These are phyloP conservation scores for Debaryomyces udenii DNA, from an alignment of 1,139 yeast genomes.

Conservation along the genomic window DNA sequence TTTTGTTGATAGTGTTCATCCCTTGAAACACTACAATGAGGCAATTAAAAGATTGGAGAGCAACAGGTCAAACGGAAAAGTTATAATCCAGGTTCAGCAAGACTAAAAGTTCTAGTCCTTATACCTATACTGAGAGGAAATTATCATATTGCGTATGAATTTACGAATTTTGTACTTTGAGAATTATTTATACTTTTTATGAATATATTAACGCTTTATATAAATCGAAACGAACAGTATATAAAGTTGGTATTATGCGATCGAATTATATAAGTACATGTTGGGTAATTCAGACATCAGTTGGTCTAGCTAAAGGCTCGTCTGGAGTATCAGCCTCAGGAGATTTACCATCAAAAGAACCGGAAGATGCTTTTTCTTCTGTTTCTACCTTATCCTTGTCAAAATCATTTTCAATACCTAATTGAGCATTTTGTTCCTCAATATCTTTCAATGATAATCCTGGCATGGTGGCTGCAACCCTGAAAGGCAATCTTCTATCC, in stretches of 20 bases:
- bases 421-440: slow-evolving; percentile 49
- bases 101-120: background rate
- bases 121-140: background rate
- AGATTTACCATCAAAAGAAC: slow-evolving; percentile 2
- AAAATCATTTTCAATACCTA: slow-evolving; percentile 48
- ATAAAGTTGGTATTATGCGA: slow-evolving; percentile 3
- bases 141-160: too few relatives aligned
- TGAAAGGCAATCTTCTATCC: slow-evolving; percentile 48
- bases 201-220: background rate
- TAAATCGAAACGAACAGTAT: background rate
- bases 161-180: too few relatives aligned
- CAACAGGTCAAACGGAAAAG: slow-evolving; percentile 64
- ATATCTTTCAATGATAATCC: slow-evolving; percentile 45
- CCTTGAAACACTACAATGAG: slow-evolving; percentile 48
- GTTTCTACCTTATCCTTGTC: slow-evolving; percentile 39
- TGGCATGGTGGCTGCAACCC: slow-evolving; percentile 53
- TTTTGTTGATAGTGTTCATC: slow-evolving; percentile 55
- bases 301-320: slow-evolving; percentile 3
- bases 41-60: slow-evolving; percentile 52
- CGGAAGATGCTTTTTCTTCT: slow-evolving; percentile 28
- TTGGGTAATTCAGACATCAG: background rate
- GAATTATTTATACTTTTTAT: too few relatives aligned
- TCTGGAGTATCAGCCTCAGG: slow-evolving; percentile 6
- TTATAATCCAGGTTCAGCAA: slow-evolving; percentile 40
- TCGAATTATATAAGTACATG: background rate